These are phyloP conservation scores for Solanum chiquidenum DNA, from an alignment of 257 asterid species.

Conservation along the genomic window DNA sequence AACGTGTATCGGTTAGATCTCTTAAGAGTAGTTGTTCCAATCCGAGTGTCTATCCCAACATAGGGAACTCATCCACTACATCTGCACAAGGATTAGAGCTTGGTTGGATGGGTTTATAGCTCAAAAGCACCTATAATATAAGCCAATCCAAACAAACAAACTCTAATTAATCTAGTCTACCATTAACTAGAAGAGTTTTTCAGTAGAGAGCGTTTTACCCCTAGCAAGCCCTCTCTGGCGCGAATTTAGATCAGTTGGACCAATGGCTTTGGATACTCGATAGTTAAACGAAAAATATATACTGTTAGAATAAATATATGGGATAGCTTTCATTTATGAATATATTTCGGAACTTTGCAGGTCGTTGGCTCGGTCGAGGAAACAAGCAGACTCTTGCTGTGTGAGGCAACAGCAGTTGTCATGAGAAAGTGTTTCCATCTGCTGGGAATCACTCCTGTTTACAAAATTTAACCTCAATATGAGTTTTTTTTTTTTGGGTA, in stretches of 20 bases:
- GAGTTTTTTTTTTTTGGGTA: background rate
- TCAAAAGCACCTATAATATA: background rate
- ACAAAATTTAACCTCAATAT: constrained; percentile 41
- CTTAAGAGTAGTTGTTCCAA: background rate
- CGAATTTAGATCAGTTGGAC: background rate
- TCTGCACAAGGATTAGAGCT: background rate
- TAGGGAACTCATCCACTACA: background rate
- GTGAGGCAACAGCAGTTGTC: constrained; percentile 92
- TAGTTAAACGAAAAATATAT: background rate
- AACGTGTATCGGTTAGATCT: background rate
- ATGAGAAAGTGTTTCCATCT: constrained; percentile 83
- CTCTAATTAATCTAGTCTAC: background rate
- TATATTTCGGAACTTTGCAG: constrained; percentile 14
- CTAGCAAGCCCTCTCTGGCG: background rate
- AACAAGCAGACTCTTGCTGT: constrained; percentile 68
- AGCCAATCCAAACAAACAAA: background rate
- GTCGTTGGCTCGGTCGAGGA: constrained; percentile 77
- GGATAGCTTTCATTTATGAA: background rate
- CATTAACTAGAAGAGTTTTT: background rate
- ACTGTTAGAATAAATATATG: background rate
- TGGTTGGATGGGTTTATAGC: background rate
- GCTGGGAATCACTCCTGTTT: constrained; percentile 88
- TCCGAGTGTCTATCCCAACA: background rate
- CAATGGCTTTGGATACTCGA: background rate
- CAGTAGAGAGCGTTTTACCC: background rate